Conservation (phyloP, 345 rosid species). For the Hibiscus mutabilis region DNA sequence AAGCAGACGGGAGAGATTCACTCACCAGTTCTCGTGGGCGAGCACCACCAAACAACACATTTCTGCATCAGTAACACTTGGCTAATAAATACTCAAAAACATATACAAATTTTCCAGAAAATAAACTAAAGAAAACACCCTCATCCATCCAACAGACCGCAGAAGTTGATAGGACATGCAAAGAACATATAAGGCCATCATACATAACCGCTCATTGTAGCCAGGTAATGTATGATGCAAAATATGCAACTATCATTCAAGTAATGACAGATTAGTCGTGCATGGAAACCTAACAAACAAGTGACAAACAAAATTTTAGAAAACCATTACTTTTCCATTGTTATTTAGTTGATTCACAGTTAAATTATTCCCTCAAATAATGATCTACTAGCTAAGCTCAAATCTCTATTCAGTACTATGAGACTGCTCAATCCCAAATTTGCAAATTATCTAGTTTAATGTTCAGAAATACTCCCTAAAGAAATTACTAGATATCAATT, state of each 20-base stretch:
- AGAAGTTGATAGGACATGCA: slow-evolving; percentile 2
- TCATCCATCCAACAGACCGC: not conserved
- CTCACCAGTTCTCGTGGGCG: slow-evolving; percentile 81
- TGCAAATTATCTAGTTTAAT: not conserved
- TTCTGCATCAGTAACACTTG: slow-evolving; percentile 46
- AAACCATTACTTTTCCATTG: not conserved
- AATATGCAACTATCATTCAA: not conserved
- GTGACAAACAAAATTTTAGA: not conserved
- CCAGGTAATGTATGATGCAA: not conserved
- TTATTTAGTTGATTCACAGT: not conserved
- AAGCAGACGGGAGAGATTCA: slow-evolving; percentile 12
- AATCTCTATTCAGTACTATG: not conserved
- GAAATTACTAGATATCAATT: no score
- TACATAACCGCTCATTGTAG: not conserved
- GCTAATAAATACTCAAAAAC: not conserved
- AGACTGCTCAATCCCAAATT: not conserved
- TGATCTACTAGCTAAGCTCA: not conserved
- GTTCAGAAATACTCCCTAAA: no score
- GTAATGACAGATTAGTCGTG: not conserved
- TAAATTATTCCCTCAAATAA: not conserved
- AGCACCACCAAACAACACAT: slow-evolving; percentile 72
- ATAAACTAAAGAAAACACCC: not conserved
- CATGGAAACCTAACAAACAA: not conserved
- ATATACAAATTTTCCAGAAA: not conserved
- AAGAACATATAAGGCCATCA: not conserved